These are phyloP conservation scores for Botrytis pseudocinerea DNA, from an alignment of 2,329 filamentous ascomycete species.

Conservation along the genomic window DNA sequence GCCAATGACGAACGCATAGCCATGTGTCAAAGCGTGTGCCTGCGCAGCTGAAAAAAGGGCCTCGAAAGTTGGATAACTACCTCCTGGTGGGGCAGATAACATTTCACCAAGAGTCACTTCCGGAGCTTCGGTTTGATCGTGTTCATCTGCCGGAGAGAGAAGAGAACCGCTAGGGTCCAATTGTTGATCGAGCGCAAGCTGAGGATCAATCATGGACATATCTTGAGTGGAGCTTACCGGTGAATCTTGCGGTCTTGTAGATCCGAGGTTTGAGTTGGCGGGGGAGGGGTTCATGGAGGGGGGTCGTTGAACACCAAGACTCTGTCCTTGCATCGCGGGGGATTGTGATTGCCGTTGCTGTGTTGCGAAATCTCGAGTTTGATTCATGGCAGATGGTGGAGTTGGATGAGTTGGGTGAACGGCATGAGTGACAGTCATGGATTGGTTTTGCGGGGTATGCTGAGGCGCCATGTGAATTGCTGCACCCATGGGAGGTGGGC, in stretches of 20 bases:
- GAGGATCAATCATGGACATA: conserved; percentile 41
- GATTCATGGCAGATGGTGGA: conserved; percentile 29
- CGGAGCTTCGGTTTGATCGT: conserved; percentile 22
- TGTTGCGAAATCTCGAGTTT: conserved; percentile 26
- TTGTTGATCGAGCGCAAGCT: conserved; percentile 39
- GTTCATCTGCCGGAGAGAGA: conserved; percentile 24
- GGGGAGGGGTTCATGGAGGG: conserved; percentile 36
- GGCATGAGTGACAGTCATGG: conserved; percentile 39
- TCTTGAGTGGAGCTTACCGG: conserved; percentile 35
- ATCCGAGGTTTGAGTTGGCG: conserved; percentile 32
- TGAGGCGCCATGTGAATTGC: conserved; percentile 39
- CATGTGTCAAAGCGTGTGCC: conserved; percentile 65
- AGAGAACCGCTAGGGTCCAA: conserved; percentile 31
- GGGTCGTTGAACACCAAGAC: conserved; percentile 31
- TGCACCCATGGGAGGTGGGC: conserved; percentile 37
- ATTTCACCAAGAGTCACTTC: conserved; percentile 37
- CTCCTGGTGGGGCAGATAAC: conserved; percentile 54
- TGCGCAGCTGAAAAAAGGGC: conserved; percentile 65
- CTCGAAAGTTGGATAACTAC: conserved; percentile 64
- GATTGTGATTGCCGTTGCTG: conserved; percentile 38
- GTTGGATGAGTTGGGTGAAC: conserved; percentile 36
- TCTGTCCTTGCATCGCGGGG: conserved; percentile 34
- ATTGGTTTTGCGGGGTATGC: conserved; percentile 34
- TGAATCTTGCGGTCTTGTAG: conserved; percentile 33
- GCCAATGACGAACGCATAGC: conserved; percentile 68